Conservation (phyloP, 768 basidiomycete genomes). For the Crassisporium funariophilum region DNA sequence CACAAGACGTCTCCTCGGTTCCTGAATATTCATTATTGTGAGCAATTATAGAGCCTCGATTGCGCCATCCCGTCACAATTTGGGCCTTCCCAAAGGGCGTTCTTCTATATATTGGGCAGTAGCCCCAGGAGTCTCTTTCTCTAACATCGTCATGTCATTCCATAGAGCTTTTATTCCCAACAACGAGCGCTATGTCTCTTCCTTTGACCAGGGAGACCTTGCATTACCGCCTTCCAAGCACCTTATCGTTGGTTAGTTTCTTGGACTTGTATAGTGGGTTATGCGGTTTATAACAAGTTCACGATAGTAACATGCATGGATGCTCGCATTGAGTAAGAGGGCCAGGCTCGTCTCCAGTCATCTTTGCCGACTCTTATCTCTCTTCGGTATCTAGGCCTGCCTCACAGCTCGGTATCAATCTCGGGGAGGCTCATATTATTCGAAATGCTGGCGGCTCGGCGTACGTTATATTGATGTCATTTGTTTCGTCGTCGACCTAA, state of each 20-base stretch:
- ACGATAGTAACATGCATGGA: slow-evolving; percentile 63
- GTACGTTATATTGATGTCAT: slow-evolving; percentile 36
- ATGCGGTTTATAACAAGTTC: background rate
- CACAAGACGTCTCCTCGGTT: too few relatives aligned
- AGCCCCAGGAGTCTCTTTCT: too few relatives aligned
- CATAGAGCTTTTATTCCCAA: slow-evolving; percentile 36
- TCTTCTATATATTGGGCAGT: slow-evolving; percentile 9
- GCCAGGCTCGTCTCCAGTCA: background rate
- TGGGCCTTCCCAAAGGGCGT: too few relatives aligned
- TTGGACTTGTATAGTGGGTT: background rate
- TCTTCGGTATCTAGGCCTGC: slow-evolving; percentile 43
- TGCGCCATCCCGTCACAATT: too few relatives aligned
- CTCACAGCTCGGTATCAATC: slow-evolving; percentile 57
- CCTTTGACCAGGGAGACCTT: slow-evolving; percentile 45
- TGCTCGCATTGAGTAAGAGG: background rate
- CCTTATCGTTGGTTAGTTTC: slow-evolving; percentile 29
- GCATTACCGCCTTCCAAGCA: slow-evolving; percentile 38
- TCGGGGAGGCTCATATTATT: slow-evolving; percentile 74
- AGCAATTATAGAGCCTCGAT: background rate
- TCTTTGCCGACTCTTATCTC: too few relatives aligned
- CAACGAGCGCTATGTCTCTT: slow-evolving; percentile 48
- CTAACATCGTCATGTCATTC: slow-evolving; percentile 24
- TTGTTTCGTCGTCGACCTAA: background rate
- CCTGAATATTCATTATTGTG: too few relatives aligned
- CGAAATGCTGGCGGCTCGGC: slow-evolving; percentile 72